A percentile compares a stretch with the other conserved stretches of the same genome.
Conservation (phyloP, 2,329 filamentous ascomycete genomes). For the Alternaria gaisen region DNA sequence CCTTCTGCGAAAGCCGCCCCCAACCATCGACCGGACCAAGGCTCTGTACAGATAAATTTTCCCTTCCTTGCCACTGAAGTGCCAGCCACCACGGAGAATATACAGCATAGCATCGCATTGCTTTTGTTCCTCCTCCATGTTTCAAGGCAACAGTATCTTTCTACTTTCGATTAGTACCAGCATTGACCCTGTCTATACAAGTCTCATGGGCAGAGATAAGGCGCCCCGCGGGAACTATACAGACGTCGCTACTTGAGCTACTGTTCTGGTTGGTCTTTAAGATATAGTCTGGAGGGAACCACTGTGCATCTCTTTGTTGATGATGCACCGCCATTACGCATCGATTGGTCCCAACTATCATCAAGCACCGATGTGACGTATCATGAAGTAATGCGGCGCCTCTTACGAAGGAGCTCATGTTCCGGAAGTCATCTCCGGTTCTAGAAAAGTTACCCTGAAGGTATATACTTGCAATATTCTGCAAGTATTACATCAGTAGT, state of each 20-base stretch:
- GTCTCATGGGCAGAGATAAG: background rate
- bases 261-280: background rate
- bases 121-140: slow-evolving; percentile 7
- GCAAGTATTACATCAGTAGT: background rate
- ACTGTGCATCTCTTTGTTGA: background rate
- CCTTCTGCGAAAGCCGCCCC: background rate
- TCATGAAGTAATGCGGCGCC: background rate
- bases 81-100: background rate
- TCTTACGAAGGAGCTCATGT: background rate
- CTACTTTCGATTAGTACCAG: background rate
- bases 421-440: too few species aligned
- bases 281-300: background rate
- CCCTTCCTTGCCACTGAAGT: background rate
- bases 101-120: background rate
- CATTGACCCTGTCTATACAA: background rate
- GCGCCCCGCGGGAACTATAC: slow-evolving; percentile 6
- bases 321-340: background rate
- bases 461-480: background rate
- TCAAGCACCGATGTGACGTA: background rate
- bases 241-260: slow-evolving; percentile 1
- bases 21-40: slow-evolving; percentile 1
- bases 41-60: background rate
- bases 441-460: background rate
- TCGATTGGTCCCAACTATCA: background rate
- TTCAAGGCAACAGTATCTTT: background rate